Percentiles rank a stretch among this genome's conserved stretches.
Conservation (phyloP, 371 early-diverging fungal species). For the Mortierella sp. region DNA sequence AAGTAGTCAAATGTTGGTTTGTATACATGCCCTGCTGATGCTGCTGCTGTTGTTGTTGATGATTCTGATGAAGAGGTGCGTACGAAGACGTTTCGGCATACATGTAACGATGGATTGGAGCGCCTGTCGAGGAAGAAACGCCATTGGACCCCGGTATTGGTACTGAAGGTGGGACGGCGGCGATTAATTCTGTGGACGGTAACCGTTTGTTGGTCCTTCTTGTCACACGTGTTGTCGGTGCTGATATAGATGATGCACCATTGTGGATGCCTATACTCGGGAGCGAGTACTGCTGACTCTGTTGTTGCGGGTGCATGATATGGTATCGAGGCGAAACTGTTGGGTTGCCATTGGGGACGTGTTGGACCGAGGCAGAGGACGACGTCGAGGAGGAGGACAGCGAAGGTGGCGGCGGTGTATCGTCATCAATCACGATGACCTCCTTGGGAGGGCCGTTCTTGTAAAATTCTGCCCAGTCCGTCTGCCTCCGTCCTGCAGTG, state of each 20-base stretch:
- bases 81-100: slow-evolving; percentile 20
- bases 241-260: slow-evolving; percentile 12
- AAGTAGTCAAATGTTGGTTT: background rate
- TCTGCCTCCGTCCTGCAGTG: slow-evolving; percentile 29
- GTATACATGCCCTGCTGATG: slow-evolving; percentile 10
- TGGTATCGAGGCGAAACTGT: slow-evolving; percentile 29
- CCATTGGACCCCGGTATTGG: slow-evolving; percentile 14
- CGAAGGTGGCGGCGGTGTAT: slow-evolving; percentile 60
- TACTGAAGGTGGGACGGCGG: too few relatives aligned
- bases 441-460: slow-evolving; percentile 69
- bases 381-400: slow-evolving; percentile 42
- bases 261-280: slow-evolving; percentile 7
- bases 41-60: slow-evolving; percentile 11
- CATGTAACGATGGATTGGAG: slow-evolving; percentile 9
- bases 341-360: slow-evolving; percentile 18
- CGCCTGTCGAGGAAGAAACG: background rate
- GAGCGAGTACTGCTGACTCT: background rate
- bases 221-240: slow-evolving; percentile 19
- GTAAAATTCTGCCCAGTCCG: slow-evolving; percentile 66
- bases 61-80: slow-evolving; percentile 12
- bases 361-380: slow-evolving; percentile 27
- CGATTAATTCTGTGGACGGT: slow-evolving; percentile 30
- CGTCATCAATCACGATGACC: slow-evolving; percentile 72
- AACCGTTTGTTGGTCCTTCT: slow-evolving; percentile 43
- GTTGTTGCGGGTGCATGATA: slow-evolving; percentile 16